Evolutionary conservation across 805 yeast species (phyloP).

Genomic region (Kodamaea restingae): DNA sequence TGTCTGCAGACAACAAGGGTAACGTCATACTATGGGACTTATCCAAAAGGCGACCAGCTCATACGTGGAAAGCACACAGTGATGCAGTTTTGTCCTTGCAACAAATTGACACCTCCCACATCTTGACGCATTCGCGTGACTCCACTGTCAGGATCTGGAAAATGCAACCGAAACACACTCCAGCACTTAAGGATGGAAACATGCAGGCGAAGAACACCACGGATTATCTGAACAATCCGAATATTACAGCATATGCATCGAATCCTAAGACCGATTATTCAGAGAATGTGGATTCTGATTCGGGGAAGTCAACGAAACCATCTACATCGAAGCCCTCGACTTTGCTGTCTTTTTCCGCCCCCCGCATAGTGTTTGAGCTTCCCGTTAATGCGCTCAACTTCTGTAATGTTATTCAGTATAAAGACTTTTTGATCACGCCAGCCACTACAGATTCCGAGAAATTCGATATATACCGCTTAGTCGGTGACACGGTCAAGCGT

Average conservation of each 20-base stretch:
- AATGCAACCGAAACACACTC: too few species aligned
- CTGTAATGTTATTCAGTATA: conserved; percentile 51
- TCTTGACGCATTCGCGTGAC: conserved; percentile 13
- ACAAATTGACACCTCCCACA: conserved; percentile 15
- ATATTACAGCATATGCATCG: too few species aligned
- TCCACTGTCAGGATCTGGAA: conserved; percentile 12
- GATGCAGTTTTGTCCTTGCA: conserved; percentile 47
- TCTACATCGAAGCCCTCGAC: too few species aligned
- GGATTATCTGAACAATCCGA: too few species aligned
- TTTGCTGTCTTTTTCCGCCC: too few species aligned
- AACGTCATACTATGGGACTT: conserved; percentile 64
- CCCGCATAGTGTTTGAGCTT: conserved; percentile 40
- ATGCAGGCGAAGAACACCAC: too few species aligned
- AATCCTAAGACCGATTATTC: too few species aligned
- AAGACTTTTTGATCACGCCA: conserved; percentile 48
- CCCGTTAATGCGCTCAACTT: conserved; percentile 76
- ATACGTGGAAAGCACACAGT: conserved; percentile 58
- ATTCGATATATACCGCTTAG: conserved; percentile 56
- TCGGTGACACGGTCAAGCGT: conserved; percentile 10
- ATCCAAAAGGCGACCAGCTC: conserved; percentile 49
- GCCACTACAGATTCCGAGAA: conserved; percentile 59
- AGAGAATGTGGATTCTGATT: too few species aligned
- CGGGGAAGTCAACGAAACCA: too few species aligned
- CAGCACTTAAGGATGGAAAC: too few species aligned
- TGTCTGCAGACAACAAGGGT: conserved; percentile 62